phyloP scores from a whole-genome alignment of 495 filamentous ascomycete species.

The Talaromyces borbonicus region DNA sequence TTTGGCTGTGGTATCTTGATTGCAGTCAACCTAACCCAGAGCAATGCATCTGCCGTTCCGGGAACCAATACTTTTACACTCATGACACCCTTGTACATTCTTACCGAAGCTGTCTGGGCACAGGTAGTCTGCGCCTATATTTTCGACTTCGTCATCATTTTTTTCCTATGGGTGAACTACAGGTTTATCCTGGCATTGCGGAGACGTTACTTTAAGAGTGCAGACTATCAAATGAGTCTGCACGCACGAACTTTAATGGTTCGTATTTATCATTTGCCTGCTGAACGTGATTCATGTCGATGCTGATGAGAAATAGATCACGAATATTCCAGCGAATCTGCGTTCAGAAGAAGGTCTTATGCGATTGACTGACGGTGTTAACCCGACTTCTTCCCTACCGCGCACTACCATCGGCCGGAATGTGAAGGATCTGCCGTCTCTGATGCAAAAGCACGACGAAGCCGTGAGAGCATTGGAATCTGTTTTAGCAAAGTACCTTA shows the following conservation, averaged over 20 bases:
- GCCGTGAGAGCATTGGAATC: constrained; percentile 73
- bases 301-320: constrained; percentile 44
- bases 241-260: constrained; percentile 88
- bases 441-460: constrained; percentile 77
- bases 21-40: constrained; percentile 63
- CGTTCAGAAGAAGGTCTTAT: constrained; percentile 81
- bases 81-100: constrained; percentile 44
- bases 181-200: constrained; percentile 57
- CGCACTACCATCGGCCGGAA: constrained; percentile 80
- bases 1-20: constrained; percentile 73
- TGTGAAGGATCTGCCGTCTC: constrained; percentile 71
- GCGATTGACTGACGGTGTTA: constrained; percentile 63
- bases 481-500: constrained; percentile 80
- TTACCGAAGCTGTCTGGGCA: constrained; percentile 53
- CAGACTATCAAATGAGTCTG: constrained; percentile 81
- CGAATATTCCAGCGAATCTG: constrained; percentile 65
- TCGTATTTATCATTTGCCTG: constrained; percentile 11
- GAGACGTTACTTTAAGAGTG: constrained; percentile 70
- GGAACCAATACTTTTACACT: constrained; percentile 33
- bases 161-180: constrained; percentile 89
- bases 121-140: constrained; percentile 72
- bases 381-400: constrained; percentile 65
- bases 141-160: constrained; percentile 65
- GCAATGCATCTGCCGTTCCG: constrained; percentile 19
- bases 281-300: too few relatives aligned